Conservation (phyloP, 257 asterid species). For the Forsythia viridissima region DNA sequence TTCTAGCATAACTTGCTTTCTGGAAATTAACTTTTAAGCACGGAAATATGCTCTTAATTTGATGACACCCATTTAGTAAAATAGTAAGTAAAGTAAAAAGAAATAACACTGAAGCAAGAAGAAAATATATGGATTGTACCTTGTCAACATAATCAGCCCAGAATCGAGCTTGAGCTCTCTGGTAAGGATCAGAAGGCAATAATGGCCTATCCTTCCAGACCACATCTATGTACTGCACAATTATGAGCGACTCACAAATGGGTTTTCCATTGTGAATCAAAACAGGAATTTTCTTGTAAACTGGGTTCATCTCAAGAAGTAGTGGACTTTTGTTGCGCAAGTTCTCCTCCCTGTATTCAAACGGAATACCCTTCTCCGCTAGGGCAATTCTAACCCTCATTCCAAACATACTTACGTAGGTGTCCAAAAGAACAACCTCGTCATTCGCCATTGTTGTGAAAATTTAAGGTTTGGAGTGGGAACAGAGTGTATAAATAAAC, state of each 20-base stretch:
- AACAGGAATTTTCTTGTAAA: slow-evolving; percentile 59
- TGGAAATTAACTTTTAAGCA: no score
- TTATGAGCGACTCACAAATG: slow-evolving; percentile 53
- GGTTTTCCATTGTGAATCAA: slow-evolving; percentile 59
- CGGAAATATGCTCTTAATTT: no score
- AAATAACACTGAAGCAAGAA: background rate
- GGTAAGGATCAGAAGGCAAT: slow-evolving; percentile 53
- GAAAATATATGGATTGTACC: slow-evolving; percentile 23
- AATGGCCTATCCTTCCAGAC: slow-evolving; percentile 47
- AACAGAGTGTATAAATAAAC: background rate
- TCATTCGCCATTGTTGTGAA: slow-evolving; percentile 37
- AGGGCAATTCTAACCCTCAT: slow-evolving; percentile 53
- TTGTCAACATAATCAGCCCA: slow-evolving; percentile 62
- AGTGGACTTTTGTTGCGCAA: slow-evolving; percentile 41
- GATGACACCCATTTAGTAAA: background rate
- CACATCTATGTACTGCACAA: slow-evolving; percentile 56
- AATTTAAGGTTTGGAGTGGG: background rate
- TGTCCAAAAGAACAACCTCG: slow-evolving; percentile 43
- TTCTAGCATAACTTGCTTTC: no score
- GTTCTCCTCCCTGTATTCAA: slow-evolving; percentile 45
- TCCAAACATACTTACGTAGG: slow-evolving; percentile 45
- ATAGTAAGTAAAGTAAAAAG: background rate
- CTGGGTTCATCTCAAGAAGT: slow-evolving; percentile 51
- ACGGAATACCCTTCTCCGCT: slow-evolving; percentile 46
- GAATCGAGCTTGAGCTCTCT: slow-evolving; percentile 48